A percentile compares a stretch with the other conserved stretches of the same genome.
These are phyloP conservation scores for Phytophthora macrochlamydospora DNA, from an alignment of 352 stramenopile genomes.

Conservation along the genomic window DNA sequence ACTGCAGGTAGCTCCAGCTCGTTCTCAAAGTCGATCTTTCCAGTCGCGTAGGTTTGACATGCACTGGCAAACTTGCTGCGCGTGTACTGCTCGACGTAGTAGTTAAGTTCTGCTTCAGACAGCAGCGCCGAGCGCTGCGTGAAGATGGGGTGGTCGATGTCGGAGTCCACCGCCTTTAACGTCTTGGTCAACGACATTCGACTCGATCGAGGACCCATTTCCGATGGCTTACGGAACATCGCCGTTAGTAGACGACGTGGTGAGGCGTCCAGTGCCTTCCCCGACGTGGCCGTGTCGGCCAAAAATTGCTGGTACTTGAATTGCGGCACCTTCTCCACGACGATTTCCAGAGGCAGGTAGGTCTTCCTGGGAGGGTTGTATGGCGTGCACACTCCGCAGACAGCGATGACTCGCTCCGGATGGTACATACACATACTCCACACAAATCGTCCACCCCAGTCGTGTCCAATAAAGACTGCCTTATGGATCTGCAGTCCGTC, in stretches of 20 bases:
- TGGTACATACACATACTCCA: conserved; percentile 66
- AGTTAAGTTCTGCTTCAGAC: conserved; percentile 48
- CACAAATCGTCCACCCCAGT: conserved; percentile 62
- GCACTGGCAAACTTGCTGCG: conserved; percentile 40
- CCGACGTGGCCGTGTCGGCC: conserved; percentile 34
- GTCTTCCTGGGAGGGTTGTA: conserved; percentile 42
- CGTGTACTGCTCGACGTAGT: conserved; percentile 51
- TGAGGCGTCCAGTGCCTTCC: conserved; percentile 39
- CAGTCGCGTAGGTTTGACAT: conserved; percentile 46
- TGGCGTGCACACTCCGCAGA: conserved; percentile 62
- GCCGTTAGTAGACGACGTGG: conserved; percentile 41
- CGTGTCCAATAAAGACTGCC: conserved; percentile 64
- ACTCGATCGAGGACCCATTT: conserved; percentile 19
- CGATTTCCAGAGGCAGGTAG: conserved; percentile 37
- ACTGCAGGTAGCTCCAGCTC: conserved; percentile 30
- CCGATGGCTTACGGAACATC: conserved; percentile 41
- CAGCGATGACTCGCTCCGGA: conserved; percentile 54
- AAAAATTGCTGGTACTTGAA: conserved; percentile 57
- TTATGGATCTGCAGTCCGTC: conserved; percentile 54
- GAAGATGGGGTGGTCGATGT: conserved; percentile 36
- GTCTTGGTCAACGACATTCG: conserved; percentile 32
- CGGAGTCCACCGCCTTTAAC: conserved; percentile 30
- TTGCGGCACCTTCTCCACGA: conserved; percentile 34
- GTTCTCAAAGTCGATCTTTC: conserved; percentile 50
- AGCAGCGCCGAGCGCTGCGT: conserved; percentile 43